Evolutionary conservation across 2,329 filamentous ascomycete species (phyloP).

Genomic region (Diplodia corticola): DNA sequence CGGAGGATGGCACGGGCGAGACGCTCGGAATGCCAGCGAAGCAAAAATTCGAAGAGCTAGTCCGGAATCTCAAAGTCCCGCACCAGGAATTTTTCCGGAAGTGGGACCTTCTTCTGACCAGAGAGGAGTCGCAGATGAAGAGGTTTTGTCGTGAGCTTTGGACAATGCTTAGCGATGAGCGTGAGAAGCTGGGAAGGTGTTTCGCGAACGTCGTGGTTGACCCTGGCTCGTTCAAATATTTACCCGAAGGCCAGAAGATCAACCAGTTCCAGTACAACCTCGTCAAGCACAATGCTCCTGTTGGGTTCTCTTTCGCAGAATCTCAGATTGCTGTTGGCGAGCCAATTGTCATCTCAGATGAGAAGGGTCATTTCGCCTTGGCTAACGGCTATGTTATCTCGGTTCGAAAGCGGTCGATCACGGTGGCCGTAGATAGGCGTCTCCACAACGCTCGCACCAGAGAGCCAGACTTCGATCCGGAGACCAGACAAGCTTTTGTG

Average conservation of each 20-base stretch:
- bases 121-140: constrained; percentile 88
- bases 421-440: constrained; percentile 84
- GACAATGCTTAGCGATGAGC: constrained; percentile 89
- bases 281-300: constrained; percentile 62
- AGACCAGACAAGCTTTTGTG: constrained; percentile 78
- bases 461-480: constrained; percentile 72
- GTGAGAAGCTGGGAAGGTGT: constrained; percentile 84
- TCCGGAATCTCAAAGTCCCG: constrained; percentile 70
- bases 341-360: constrained; percentile 94
- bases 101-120: constrained; percentile 90
- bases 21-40: constrained; percentile 78
- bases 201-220: constrained; percentile 86
- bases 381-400: constrained; percentile 88
- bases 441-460: constrained; percentile 83
- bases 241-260: constrained; percentile 73
- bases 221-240: constrained; percentile 70
- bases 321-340: constrained; percentile 86
- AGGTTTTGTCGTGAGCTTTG: constrained; percentile 87
- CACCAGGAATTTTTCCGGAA: constrained; percentile 87
- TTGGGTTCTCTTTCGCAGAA: constrained; percentile 81
- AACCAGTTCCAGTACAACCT: constrained; percentile 90
- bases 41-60: constrained; percentile 77
- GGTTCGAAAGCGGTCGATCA: constrained; percentile 73
- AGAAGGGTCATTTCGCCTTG: constrained; percentile 90
- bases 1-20: constrained; percentile 79